Evolutionary conservation across 2,329 filamentous ascomycete species (phyloP), one percentile per base, ranked within the genome.

Genomic region (Exophiala spinifera): DNA sequence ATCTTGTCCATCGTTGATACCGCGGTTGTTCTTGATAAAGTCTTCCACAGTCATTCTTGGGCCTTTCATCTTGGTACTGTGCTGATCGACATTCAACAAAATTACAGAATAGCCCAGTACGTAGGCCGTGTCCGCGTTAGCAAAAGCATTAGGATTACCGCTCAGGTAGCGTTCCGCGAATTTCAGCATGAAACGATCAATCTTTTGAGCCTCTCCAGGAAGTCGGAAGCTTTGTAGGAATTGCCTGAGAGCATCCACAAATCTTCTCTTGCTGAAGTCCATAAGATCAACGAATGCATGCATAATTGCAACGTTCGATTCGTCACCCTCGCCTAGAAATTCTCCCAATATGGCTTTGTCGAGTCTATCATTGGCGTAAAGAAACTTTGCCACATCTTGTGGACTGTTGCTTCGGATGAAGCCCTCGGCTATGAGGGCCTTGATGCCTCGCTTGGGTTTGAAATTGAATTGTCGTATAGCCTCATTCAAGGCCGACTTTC

Each of bases 151-250:
- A 0, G 94, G 94, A 64, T 99, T 99, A 25, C 91, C 91, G 56
- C 86, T 87, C 48, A 95, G 88, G 69, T 99, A 99, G 56, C 92
- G 86, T 71, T 97, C 92, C 8, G 94, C 94, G 73, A 97, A 99
- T 70, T 99, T 99, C 62, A 99, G 77, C 94, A 99, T 97, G 73
- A 97, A 95, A 45, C 94, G 89, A 83, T 99, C 94, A 63, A 99
- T 99, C 76, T 99, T 99, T 69, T 99, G 94, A 0, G 91, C 91
- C 72, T 99, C 94, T 57, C 94, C 94, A 0, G 94, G 94, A 13
- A 99, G 77, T 59, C 94, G 87, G 77, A 99, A 99, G 23, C 90
- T 88, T 70, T 99, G 94, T 11, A 99, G 76, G 66, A 99, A 99
- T 55, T 90, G 86, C 34, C 94, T 85, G 21, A 99, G 75, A 13